Evolutionary conservation across 2,329 filamentous ascomycete species (phyloP), one percentile per base, ranked within the genome.

Genomic region (Colletotrichum simmondsii): DNA sequence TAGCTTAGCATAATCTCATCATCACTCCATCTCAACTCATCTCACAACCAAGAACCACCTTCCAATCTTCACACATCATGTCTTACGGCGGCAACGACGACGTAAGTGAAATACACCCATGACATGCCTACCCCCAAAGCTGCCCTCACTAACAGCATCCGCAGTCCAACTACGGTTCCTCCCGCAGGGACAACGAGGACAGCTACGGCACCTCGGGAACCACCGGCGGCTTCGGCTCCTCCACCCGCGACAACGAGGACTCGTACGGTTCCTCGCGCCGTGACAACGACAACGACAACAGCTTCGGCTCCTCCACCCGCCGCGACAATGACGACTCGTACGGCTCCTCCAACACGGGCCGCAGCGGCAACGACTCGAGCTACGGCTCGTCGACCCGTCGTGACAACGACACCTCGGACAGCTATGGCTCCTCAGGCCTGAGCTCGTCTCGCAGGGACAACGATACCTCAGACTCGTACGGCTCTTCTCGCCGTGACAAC

Each of bases 11-110:
- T 52, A 60, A 65, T 60, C 70, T 60, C 53, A 49, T 54, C 32
- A 16, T 35, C 57, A 42, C 56, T 24, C 24, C 19, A 42, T 54
- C 24, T 30, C 19, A 72, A 24, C 30, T 59, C 32, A 63, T 8
- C 26, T 54, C 14, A 24, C 12, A 66, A 30, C n/a, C 54, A n/a
- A 30, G 14, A 61, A 4, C 56, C 5, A 42, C 42, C 42, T 22
- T 8, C 7, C 5, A 30, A 32, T 26, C 19, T 28, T 11, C 37
- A 57, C 11, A 53, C 14, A 73, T 42, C 67, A 86, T 88, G 86
- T 88, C 86, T 83, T 87, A 85, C 83, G 80, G 82, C 78, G 79
- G 82, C 75, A 82, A 85, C 82, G 80, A 82, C 75, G 77, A 81
- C 78, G 81, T 81, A 75, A 79, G 80, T 73, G n/a, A n/a, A 24